A percentile compares a stretch with the other conserved stretches of the same genome.
phyloP scores from a whole-genome alignment of 1,284 basidiomycete genomes.

The Apiotrichum domesticum region DNA sequence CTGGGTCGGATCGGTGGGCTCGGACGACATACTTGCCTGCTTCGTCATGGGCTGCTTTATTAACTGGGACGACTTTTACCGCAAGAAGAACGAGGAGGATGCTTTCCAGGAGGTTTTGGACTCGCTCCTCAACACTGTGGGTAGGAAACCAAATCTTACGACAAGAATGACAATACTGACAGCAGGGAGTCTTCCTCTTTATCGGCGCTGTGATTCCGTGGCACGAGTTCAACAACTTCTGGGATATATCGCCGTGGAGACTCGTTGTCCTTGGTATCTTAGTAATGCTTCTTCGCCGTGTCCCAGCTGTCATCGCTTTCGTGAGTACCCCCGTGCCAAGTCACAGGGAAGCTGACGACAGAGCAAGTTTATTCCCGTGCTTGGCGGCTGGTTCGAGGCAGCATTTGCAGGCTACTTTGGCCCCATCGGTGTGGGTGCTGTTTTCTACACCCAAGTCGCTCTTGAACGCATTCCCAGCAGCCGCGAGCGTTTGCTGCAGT shows the following conservation, averaged over 20 bases:
- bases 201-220: slow-evolving; percentile 90
- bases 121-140: slow-evolving; percentile 48
- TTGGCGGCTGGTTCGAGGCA: slow-evolving; percentile 39
- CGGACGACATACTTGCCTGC: slow-evolving; percentile 72
- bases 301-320: slow-evolving; percentile 70
- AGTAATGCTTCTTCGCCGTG: slow-evolving; percentile 65
- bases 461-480: slow-evolving; percentile 46
- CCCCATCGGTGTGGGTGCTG: slow-evolving; percentile 47
- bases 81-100: slow-evolving; percentile 51
- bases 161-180: background rate
- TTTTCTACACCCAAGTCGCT: slow-evolving; percentile 52
- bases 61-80: slow-evolving; percentile 49
- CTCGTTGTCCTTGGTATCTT: slow-evolving; percentile 72
- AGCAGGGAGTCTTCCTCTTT: slow-evolving; percentile 61
- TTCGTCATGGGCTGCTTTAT: slow-evolving; percentile 44
- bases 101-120: slow-evolving; percentile 56
- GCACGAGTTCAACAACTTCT: slow-evolving; percentile 43
- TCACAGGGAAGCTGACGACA: no score
- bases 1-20: slow-evolving; percentile 73
- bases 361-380: slow-evolving; percentile 32
- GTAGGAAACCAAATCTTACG: background rate
- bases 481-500: slow-evolving; percentile 39
- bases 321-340: slow-evolving; percentile 3
- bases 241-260: slow-evolving; percentile 66
- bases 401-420: slow-evolving; percentile 47